Evolutionary conservation across 2,329 filamentous ascomycete species (phyloP), one percentile per base, ranked within the genome.

Genomic region (Fusarium setosum): DNA sequence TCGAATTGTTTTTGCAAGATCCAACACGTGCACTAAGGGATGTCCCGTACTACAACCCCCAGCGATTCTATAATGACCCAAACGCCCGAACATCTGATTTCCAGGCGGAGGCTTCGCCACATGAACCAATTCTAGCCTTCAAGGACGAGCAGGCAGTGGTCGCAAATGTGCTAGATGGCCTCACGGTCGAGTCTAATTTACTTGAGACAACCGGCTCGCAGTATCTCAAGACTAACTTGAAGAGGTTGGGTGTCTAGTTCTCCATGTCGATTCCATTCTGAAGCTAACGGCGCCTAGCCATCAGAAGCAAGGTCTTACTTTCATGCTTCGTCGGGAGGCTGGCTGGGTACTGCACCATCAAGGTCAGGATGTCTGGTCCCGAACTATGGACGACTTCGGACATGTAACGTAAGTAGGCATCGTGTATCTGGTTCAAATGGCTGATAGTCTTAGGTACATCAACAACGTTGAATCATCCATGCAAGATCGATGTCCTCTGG

Each of bases 61-160:
- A 55, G 23, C 53, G 53, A 9, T 49, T 34, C 26, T 56, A 34
- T 26, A 48, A 42, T 15, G n/a, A 23, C 8, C 42, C 53, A 13
- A 18, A 20, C 7, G 20, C 12, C 13, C 20, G 44, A 44, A 57
- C 45, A 4, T 29, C 26, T 8, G 29, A 57, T 32, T 50, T 50
- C 42, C 34, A 18, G 10, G 13, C 17, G 8, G 17, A 13, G 10
- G 8, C 15, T 34, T 34, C 31, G 13, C 10, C 6, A 17, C 34
- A 8, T 6, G 34, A 37, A n/a, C 34, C 8, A 17, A 37, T 9
- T 17, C 15, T 17, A 17, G 9, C 34, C 2, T 9, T 37, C 4
- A 37, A 17, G 9, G 34, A 37, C 9, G 34, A 37, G 10, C 7
- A n/a, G 4, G 15, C 17, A 18, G 15, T 9, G 15, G n/a, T 17